Evolutionary conservation across 1,139 yeast genomes (phyloP).

Genomic region (Kurtzmaniella quercitrusa): DNA sequence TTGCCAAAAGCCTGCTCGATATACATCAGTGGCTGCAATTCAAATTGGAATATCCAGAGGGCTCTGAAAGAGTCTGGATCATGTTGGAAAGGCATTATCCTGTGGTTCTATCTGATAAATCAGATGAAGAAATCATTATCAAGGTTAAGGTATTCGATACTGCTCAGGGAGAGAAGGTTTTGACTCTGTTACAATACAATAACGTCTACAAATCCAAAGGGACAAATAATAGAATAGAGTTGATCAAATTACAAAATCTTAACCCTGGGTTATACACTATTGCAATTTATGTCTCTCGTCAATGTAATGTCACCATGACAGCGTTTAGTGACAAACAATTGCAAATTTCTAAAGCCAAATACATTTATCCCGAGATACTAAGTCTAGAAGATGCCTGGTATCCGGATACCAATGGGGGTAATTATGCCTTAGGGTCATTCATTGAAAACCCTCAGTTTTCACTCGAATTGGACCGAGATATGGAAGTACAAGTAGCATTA

Average conservation of each 20-base stretch:
- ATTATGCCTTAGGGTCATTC: slow-evolving; percentile 47
- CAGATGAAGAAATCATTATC: slow-evolving; percentile 16
- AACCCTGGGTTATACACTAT: slow-evolving; percentile 13
- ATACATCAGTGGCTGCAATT: slow-evolving; percentile 48
- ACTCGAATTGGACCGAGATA: slow-evolving; percentile 16
- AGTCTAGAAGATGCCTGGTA: slow-evolving; percentile 47
- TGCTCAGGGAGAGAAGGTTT: slow-evolving; percentile 26
- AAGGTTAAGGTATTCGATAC: slow-evolving; percentile 29
- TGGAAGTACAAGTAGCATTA: slow-evolving; percentile 20
- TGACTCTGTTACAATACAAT: slow-evolving; percentile 26
- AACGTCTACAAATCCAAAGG: slow-evolving; percentile 16
- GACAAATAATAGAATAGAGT: slow-evolving; percentile 27
- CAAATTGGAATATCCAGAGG: slow-evolving; percentile 31
- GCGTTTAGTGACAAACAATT: slow-evolving; percentile 26
- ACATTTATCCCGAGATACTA: slow-evolving; percentile 15
- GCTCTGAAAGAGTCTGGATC: slow-evolving; percentile 37
- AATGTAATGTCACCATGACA: slow-evolving; percentile 32
- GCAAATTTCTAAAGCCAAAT: slow-evolving; percentile 19
- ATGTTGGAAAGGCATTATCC: slow-evolving; percentile 40
- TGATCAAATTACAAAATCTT: slow-evolving; percentile 18
- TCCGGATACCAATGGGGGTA: slow-evolving; percentile 49
- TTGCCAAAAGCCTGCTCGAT: slow-evolving; percentile 11
- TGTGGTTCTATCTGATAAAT: slow-evolving; percentile 15
- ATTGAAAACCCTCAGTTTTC: slow-evolving; percentile 62
- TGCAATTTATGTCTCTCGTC: slow-evolving; percentile 16